Evolutionary conservation across 345 rosid species (phyloP), one percentile per base, ranked within the genome.

Genomic region (Salix udensis): DNA sequence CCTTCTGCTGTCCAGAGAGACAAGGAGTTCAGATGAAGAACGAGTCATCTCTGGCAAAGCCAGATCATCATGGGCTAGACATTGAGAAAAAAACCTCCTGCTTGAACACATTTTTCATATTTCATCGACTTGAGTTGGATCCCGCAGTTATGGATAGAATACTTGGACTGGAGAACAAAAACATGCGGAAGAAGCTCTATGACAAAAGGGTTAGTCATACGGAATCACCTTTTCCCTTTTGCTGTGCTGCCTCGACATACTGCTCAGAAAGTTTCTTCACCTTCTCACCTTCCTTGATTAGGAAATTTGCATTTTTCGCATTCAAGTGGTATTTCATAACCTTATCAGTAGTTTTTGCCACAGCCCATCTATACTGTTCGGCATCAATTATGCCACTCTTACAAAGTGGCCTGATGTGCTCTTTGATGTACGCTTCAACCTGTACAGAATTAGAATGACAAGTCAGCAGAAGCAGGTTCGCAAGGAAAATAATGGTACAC

Each of bases 361-460:
- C 97, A 31, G 97, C 89, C 98, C 98, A 96, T 71, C 94, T 87
- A 78, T 96, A 96, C 65, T 92, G 97, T 72, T 94, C 97, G 16
- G 84, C 82, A 14, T 89, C 86, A 76, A 94, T 92, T 79, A 96
- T 92, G 42, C 97, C 89, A 78, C 97, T 96, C 85, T 88, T 96
- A 68, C 97, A 96, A 64, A 93, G 89, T 48, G 98, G 97, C 83
- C 99, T 88, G 58, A 96, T 88, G 87, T 96, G 98, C 82, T 96
- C 98, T 86, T 96, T 96, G 83, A 96, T 83, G 83, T 94, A 96
- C 34, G 92, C 90, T 85, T 96, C 98, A 65, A 96, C 99, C 99
- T 94, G 81, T 2, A 61, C 39, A 68, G 13, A 66, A 74, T 37
- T 14, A 64, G 31, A 75, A 65, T 23, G 21, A 46, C 70, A 0